phyloP scores from a whole-genome alignment of 1,284 basidiomycete species.

The Entoloma clypeatum region DNA sequence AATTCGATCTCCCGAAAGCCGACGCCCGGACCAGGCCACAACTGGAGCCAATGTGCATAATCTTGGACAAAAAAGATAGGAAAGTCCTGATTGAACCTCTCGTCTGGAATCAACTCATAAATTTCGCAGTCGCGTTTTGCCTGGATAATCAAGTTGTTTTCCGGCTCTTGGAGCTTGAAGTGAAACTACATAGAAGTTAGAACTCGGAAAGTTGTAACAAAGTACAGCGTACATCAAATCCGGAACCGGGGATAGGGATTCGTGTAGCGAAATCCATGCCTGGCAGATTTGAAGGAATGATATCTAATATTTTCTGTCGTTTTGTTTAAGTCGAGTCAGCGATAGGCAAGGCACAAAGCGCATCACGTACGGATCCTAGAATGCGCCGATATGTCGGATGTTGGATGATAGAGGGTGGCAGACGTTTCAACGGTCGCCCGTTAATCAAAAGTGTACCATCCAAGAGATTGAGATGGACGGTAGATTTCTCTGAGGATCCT shows the following conservation, averaged over 20 bases:
- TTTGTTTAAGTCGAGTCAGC: slow-evolving; percentile 1
- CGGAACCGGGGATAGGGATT: slow-evolving; percentile 20
- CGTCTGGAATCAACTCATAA: slow-evolving; percentile 36
- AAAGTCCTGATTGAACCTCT: slow-evolving; percentile 32
- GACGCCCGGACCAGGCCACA: slow-evolving; percentile 13
- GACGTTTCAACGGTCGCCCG: slow-evolving; percentile 35
- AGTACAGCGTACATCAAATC: slow-evolving; percentile 15
- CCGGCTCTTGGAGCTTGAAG: slow-evolving; percentile 29
- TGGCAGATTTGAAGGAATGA: slow-evolving; percentile 31
- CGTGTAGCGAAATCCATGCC: slow-evolving; percentile 36
- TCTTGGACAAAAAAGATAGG: slow-evolving; percentile 32
- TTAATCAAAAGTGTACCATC: slow-evolving; percentile 40
- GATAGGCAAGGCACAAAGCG: neutral
- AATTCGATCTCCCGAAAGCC: slow-evolving; percentile 32
- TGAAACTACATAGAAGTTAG: slow-evolving; percentile 24
- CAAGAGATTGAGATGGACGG: slow-evolving; percentile 38
- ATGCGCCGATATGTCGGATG: slow-evolving; percentile 33
- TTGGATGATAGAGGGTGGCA: slow-evolving; percentile 31
- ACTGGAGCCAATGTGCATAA: slow-evolving; percentile 38
- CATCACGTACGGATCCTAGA: slow-evolving; percentile 23
- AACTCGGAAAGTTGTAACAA: neutral
- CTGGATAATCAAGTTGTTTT: slow-evolving; percentile 28
- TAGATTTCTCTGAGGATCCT: slow-evolving; percentile 14
- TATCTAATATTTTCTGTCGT: slow-evolving; percentile 33
- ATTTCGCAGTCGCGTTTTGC: slow-evolving; percentile 18